Base-by-base conservation (phyloP, 768 basidiomycete genomes). In the Rhodosporidiobolus sp. region DNA sequence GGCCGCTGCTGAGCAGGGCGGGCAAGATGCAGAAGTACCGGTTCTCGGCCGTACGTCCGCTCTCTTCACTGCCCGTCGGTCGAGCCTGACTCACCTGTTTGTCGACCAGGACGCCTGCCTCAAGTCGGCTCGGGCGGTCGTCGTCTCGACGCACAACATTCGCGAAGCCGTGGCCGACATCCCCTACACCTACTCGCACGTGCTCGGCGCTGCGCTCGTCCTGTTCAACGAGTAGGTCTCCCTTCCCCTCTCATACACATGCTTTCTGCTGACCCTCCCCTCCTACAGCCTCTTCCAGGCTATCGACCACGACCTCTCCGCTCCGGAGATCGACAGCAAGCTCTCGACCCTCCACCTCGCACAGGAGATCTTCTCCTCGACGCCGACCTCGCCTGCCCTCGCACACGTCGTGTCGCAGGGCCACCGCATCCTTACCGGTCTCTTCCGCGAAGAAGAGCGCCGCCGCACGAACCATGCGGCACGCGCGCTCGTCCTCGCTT, bases 131-230 rank as follows among this genome's bases (percentile, higher is more conserved):
- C 57, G 69, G 11, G 63, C 65, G 7, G 72, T 73, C 10, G 63
- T 73, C 26, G 75, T 73, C 49, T 65, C 63, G 30, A 76, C 75
- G 1, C 72, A 73, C 58, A 76, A 76, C 59, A 73, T 73, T 28
- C 59, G 62, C 12, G 65, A 70, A 11, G 72, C 72, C 9, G 64
- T 65, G 4, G 48, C 60, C 59, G 75, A 76, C 55, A 63, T 76
- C 22, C 69, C 68, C 20, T 76, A 68, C 63, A 65, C 66, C 28
- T 76, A 70, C 57, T 64, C 67, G 19, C 75, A 76, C 63, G 69
- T 71, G 7, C 64, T 76, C 28, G 75, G 75, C 8, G 75, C 75
- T 0, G 60, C 69, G 7, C 63, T 76, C 22, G 75, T 76, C 24
- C 68, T 76, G 9, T 76, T 76, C 63, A 70, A 70, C 59, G 72